Conservation (phyloP, 257 asterid genomes). For the Scutellaria minor region DNA sequence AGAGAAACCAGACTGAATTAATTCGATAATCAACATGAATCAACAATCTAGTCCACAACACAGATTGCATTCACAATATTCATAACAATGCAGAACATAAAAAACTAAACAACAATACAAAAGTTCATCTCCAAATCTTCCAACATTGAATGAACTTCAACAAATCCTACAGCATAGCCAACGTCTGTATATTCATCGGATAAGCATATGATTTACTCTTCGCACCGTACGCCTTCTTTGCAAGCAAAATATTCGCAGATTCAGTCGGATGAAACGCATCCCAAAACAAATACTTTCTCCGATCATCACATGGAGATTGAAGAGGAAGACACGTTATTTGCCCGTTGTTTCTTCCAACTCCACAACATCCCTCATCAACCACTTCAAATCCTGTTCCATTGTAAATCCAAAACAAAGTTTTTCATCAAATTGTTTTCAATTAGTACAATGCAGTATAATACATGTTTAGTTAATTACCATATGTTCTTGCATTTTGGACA, state of each 20-base stretch:
- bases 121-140: neutral
- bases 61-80: neutral
- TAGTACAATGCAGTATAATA: neutral
- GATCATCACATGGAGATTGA: constrained; percentile 65
- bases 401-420: neutral
- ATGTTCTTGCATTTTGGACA: constrained; percentile 57
- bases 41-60: no score
- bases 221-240: constrained; percentile 65
- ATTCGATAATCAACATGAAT: no score
- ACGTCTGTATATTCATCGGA: constrained; percentile 76
- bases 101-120: neutral
- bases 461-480: constrained; percentile 44
- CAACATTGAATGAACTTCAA: constrained; percentile 1
- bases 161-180: constrained; percentile 56
- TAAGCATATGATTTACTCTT: constrained; percentile 61
- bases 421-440: neutral
- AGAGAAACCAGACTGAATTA: no score
- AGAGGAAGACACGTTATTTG: constrained; percentile 89
- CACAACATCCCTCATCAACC: constrained; percentile 80
- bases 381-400: constrained; percentile 69
- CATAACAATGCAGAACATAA: neutral
- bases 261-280: constrained; percentile 95
- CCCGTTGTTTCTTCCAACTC: constrained; percentile 88
- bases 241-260: constrained; percentile 75
- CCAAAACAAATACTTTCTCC: constrained; percentile 71